phyloP scores from a whole-genome alignment of 2,329 filamentous ascomycete species.

The Elsinoe ampelina region DNA sequence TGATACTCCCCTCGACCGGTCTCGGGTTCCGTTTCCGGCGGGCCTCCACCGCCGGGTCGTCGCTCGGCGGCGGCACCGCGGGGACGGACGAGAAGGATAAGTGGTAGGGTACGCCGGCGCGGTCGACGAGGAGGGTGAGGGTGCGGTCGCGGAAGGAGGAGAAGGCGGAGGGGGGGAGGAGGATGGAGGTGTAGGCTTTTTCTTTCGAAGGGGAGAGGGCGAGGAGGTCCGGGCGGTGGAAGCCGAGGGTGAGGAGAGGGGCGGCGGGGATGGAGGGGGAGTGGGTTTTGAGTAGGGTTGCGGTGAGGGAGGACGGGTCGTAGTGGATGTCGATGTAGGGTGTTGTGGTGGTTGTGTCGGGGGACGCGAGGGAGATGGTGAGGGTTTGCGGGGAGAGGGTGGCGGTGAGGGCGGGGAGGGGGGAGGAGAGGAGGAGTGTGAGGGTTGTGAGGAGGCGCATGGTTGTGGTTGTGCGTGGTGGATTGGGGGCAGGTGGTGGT shows the following conservation, averaged over 20 bases:
- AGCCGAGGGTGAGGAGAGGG: slow-evolving; percentile 36
- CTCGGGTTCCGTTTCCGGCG: background rate
- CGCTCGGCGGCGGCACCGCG: slow-evolving; percentile 16
- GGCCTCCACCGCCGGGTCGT: slow-evolving; percentile 16
- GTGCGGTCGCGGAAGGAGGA: slow-evolving; percentile 34
- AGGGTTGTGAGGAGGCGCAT: slow-evolving; percentile 1
- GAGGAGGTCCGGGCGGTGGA: slow-evolving; percentile 27
- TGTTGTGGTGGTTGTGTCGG: slow-evolving; percentile 28
- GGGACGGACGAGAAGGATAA: slow-evolving; percentile 33
- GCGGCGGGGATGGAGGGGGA: slow-evolving; percentile 27
- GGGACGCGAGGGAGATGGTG: slow-evolving; percentile 26
- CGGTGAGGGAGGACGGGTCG: slow-evolving; percentile 32
- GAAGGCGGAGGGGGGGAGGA: slow-evolving; percentile 37
- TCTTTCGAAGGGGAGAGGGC: slow-evolving; percentile 22
- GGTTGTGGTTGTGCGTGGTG: background rate
- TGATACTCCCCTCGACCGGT: slow-evolving; percentile 28
- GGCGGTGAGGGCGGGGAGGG: background rate
- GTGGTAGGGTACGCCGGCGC: slow-evolving; percentile 36
- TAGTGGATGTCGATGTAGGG: slow-evolving; percentile 36
- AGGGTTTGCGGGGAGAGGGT: slow-evolving; percentile 14
- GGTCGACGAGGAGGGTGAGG: slow-evolving; percentile 36
- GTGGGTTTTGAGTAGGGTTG: slow-evolving; percentile 30
- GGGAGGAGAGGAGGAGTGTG: slow-evolving; percentile 3
- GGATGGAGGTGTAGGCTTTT: slow-evolving; percentile 34
- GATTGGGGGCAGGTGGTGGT: background rate